Base-by-base conservation (phyloP, 2,329 filamentous ascomycete species). In the Fusarium sp. region DNA sequence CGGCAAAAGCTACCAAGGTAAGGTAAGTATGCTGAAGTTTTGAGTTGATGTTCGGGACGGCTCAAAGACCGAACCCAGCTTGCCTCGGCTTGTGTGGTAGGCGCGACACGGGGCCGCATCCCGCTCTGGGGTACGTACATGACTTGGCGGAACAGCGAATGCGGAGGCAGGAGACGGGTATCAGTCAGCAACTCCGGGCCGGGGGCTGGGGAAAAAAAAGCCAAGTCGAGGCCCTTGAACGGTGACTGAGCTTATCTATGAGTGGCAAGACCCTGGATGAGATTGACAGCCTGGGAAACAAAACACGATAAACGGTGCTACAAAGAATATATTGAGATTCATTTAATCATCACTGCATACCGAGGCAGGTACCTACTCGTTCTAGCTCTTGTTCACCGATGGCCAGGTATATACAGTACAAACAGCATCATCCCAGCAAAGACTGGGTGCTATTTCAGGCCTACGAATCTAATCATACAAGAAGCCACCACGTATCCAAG, bases 81-180 rank as follows among this genome's bases (percentile, higher is more conserved):
- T 66, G 64, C 64, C 64, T 66, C 64, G 64, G 64, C 64, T 64
- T 67, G 56, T 44, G 40, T 50, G 46, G 36, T 53, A 59, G 45
- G 57, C 46, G 19, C 47, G 28, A 61, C 47, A 53, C 45, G 46
- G 45, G 45, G 56, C 35, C 19, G 45, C 32, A 42, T 65, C 28
- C 53, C 58, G 45, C 44, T 31, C 39, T 39, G 49, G 46, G 59
- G 63, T 66, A 65, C 62, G 62, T 65, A 65, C 62, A 19, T 19
- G 19, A 19, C 42, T 6, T 50, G 29, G 32, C 62, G 19, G 19
- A 19, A 19, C 19, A 19, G 19, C 62, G 47, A 58, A 36, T 34
- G 44, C 56, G 44, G 50, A 50, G 56, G 29, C 25, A 15, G 28
- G 5, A 46, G 35, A 39, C 42, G 26, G 48, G 40, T 58, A 59